Percentiles rank a stretch among this genome's conserved stretches.
phyloP scores from a whole-genome alignment of 176 grass and related monocot species.

The Carex myosuroides region DNA sequence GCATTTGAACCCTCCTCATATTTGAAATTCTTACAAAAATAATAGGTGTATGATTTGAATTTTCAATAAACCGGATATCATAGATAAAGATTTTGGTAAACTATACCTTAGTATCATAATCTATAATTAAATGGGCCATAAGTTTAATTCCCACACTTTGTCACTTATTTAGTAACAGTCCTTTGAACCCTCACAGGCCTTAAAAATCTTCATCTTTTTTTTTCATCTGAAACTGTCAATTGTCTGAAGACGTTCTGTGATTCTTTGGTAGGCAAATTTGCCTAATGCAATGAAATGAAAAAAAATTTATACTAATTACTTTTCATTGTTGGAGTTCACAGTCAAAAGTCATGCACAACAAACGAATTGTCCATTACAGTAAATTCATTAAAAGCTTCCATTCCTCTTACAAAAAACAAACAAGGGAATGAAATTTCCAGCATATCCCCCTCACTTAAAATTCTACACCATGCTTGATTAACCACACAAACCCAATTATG shows the following conservation, averaged over 20 bases:
- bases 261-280: neutral
- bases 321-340: neutral
- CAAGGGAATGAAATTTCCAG: constrained; percentile 13
- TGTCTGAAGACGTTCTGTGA: neutral
- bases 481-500: neutral
- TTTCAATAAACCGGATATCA: too few species aligned
- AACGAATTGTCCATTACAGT: neutral
- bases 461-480: neutral
- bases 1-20: too few species aligned
- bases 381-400: constrained; percentile 3
- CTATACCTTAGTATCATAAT: too few species aligned
- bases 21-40: too few species aligned
- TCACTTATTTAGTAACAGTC: neutral
- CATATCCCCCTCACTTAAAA: neutral
- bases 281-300: neutral
- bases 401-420: constrained; percentile 29
- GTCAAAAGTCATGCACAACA: neutral
- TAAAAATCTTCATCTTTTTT: neutral
- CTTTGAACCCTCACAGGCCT: neutral
- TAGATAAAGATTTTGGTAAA: too few species aligned
- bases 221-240: neutral
- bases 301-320: neutral
- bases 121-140: neutral
- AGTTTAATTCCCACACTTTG: neutral
- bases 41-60: too few species aligned